Evolutionary conservation across 495 filamentous ascomycete genomes (phyloP).

Genomic region (Diplogelasinospora grovesii): DNA sequence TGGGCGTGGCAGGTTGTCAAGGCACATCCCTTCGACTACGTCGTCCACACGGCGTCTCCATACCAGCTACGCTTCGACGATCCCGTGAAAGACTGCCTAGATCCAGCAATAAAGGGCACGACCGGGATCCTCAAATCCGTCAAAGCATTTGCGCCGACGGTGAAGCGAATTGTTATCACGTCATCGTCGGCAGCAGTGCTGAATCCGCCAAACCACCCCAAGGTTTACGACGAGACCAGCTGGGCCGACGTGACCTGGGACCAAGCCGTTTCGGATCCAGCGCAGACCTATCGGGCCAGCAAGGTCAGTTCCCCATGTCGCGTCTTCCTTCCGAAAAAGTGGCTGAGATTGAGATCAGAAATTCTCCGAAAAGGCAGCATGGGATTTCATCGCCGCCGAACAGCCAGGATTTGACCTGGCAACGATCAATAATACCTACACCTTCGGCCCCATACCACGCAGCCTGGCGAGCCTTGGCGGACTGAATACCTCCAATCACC

Average conservation of each 20-base stretch:
- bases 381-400: conserved; percentile 31
- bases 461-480: conserved; percentile 19
- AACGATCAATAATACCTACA: conserved; percentile 39
- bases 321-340: background rate
- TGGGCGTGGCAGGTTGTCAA: conserved; percentile 19
- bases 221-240: conserved; percentile 32
- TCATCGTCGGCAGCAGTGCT: conserved; percentile 39
- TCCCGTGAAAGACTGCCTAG: conserved; percentile 32
- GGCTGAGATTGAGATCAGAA: conserved; percentile 10
- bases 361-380: conserved; percentile 40
- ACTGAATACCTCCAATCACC: conserved; percentile 43
- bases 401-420: conserved; percentile 35
- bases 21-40: conserved; percentile 29
- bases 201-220: conserved; percentile 26
- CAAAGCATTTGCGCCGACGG: conserved; percentile 21
- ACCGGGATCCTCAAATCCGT: conserved; percentile 34
- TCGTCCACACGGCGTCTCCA: conserved; percentile 41
- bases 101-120: conserved; percentile 40
- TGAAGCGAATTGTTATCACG: conserved; percentile 39
- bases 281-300: conserved; percentile 31
- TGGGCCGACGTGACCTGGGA: conserved; percentile 36
- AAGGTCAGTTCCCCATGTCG: conserved; percentile 21
- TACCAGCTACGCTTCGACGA: conserved; percentile 32
- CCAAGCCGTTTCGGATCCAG: conserved; percentile 19
- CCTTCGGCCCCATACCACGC: conserved; percentile 37